Evolutionary conservation across 2,329 filamentous ascomycete species (phyloP).

Genomic region (Calonectria hawksworthii): DNA sequence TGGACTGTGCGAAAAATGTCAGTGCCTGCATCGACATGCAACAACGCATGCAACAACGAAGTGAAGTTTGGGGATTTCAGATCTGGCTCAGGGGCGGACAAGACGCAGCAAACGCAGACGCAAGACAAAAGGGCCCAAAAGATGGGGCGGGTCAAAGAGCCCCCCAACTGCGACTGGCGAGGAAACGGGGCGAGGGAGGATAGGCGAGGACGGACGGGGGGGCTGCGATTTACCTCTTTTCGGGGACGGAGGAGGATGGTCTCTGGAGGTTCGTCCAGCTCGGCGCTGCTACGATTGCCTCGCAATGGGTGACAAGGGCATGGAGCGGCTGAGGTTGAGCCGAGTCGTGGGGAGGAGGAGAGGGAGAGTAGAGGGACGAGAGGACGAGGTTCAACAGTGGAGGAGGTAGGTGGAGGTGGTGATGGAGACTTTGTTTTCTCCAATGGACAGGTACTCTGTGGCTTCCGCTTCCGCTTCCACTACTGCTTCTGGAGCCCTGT

Average conservation of each 20-base stretch:
- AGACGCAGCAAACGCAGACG: slow-evolving; percentile 20
- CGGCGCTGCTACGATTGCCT: slow-evolving; percentile 55
- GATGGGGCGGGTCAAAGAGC: slow-evolving; percentile 37
- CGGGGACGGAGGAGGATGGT: slow-evolving; percentile 41
- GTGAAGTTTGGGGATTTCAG: slow-evolving; percentile 15
- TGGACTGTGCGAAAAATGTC: slow-evolving; percentile 35
- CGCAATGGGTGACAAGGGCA: slow-evolving; percentile 55
- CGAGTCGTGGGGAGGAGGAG: slow-evolving; percentile 45
- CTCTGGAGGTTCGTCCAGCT: slow-evolving; percentile 53
- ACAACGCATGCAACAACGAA: slow-evolving; percentile 31
- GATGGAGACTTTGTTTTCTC: slow-evolving; percentile 31
- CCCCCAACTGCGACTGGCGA: slow-evolving; percentile 33
- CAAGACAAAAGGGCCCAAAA: slow-evolving; percentile 37
- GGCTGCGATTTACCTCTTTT: slow-evolving; percentile 48
- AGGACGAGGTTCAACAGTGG: slow-evolving; percentile 60
- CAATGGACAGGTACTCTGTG: slow-evolving; percentile 48
- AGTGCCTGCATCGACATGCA: slow-evolving; percentile 38
- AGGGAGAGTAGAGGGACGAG: slow-evolving; percentile 48
- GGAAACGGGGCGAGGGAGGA: slow-evolving; percentile 37
- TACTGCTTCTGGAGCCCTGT: slow-evolving; percentile 21
- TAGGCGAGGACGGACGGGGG: slow-evolving; percentile 23
- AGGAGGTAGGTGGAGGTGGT: slow-evolving; percentile 29
- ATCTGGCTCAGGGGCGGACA: slow-evolving; percentile 22
- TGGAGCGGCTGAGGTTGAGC: slow-evolving; percentile 47
- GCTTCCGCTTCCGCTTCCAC: slow-evolving; percentile 35